phyloP scores from a whole-genome alignment of 345 rosid genomes.

The Camelina laxa region DNA sequence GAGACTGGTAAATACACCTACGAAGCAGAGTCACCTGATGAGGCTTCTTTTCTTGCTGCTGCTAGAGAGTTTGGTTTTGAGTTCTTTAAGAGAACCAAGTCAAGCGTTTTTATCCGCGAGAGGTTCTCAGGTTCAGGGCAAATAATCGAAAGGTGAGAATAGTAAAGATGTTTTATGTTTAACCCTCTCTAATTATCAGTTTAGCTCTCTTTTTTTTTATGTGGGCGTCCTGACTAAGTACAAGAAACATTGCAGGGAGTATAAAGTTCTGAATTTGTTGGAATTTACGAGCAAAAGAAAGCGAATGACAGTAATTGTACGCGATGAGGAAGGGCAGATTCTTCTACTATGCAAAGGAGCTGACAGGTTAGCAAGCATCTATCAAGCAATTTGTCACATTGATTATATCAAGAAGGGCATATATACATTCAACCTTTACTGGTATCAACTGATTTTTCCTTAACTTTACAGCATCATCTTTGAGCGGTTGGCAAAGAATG shows the following conservation, averaged over 20 bases:
- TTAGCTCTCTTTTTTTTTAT: constrained; percentile 20
- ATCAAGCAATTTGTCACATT: constrained; percentile 7
- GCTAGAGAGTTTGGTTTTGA: constrained; percentile 98
- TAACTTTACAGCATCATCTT: constrained; percentile 72
- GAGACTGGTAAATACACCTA: constrained; percentile 70
- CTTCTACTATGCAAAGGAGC: constrained; percentile 97
- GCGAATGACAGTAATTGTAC: constrained; percentile 91
- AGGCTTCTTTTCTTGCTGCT: constrained; percentile 92
- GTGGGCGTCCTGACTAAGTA: constrained; percentile 31
- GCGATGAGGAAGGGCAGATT: constrained; percentile 79
- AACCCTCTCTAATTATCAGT: constrained; percentile 17
- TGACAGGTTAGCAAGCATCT: constrained; percentile 70
- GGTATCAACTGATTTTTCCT: constrained; percentile 20
- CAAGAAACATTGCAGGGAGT: constrained; percentile 69
- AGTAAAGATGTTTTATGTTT: constrained; percentile 11
- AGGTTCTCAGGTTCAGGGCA: constrained; percentile 57
- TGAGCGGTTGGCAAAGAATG: constrained; percentile 85
- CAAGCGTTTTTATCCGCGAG: constrained; percentile 78
- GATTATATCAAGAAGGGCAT: neutral
- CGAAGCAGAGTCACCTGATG: constrained; percentile 99
- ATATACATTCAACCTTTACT: constrained; percentile 4
- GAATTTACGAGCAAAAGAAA: constrained; percentile 98
- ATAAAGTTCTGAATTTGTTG: constrained; percentile 81
- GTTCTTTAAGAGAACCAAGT: constrained; percentile 81
- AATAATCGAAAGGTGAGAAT: constrained; percentile 71